Base-by-base conservation (phyloP, 179 eudicot species). In the Sideroxylon spinosum region DNA sequence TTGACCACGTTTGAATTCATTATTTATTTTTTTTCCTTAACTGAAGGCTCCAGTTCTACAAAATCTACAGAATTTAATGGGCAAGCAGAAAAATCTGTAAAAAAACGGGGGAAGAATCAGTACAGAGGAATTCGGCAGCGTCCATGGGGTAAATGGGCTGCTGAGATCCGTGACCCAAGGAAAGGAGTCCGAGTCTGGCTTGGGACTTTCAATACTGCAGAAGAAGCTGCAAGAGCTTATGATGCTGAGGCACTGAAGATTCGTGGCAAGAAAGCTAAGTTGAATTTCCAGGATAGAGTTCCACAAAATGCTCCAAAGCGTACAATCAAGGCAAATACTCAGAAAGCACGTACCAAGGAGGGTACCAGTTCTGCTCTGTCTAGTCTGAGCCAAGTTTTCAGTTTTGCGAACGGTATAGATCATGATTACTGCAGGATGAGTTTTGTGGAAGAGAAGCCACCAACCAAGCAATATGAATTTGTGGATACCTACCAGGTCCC, bases 91-190 rank as follows among this genome's bases (percentile, higher is more conserved):
- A 91, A 92, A 71, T 84, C 90, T 37, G 88, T 87, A 26, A 91
- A 89, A 79, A 88, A 91, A 68, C 94, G 92, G 90, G 89, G 95
- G 81, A 93, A 94, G 91, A 91, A 90, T 77, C 93, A 93, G 77
- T 96, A 87, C 79, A 88, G 99, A 68, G 99, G 99, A 7, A 96
- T 96, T 76, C 88, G 99, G 22, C 98, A 94, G 69, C 98, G 99
- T 53, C 97, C 99, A 37, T 96, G 99, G 99, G 99, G 98, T 32
- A 96, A 96, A 81, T 96, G 99, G 99, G 99, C 99, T 50, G 99
- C 99, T 82, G 99, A 96, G 87, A 96, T 96, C 68, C 99, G 99
- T 76, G 98, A 96, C 76, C 99, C 98, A 0, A 83, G 91, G 70
- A 96, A 96, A 83, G 99, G 99, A 9, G 94, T 92, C 28, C 85